Evolutionary conservation across 148 eudicot genomes (phyloP).

Genomic region (Heliosperma pusillum): DNA sequence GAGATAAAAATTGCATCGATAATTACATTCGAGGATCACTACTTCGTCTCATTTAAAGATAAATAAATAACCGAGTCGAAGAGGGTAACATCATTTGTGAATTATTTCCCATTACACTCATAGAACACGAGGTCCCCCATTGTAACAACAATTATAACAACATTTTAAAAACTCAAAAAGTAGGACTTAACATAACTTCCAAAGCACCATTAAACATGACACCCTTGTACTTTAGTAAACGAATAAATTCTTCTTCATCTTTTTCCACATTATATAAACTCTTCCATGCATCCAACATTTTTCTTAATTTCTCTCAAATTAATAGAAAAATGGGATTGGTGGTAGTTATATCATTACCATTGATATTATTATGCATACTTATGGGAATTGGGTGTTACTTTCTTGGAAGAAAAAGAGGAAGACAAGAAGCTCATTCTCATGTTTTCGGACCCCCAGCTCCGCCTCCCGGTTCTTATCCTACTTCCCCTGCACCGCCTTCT

Average conservation of each 20-base stretch:
- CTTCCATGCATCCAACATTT: not conserved
- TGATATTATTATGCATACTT: conserved; percentile 33
- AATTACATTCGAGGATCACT: too few species aligned
- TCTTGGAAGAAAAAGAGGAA: conserved; percentile 37
- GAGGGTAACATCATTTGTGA: too few species aligned
- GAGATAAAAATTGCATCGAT: too few species aligned
- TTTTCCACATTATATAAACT: conserved; percentile 13
- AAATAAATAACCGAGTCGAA: too few species aligned
- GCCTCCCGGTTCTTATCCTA: conserved; percentile 36
- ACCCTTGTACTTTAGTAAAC: conserved; percentile 9
- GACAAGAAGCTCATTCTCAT: conserved; percentile 35
- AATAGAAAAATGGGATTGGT: conserved; percentile 34
- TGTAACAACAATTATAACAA: conserved; percentile 17
- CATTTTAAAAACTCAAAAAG: conserved; percentile 12
- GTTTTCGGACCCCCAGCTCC: conserved; percentile 39
- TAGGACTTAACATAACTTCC: not conserved
- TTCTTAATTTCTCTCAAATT: not conserved
- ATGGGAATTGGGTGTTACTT: conserved; percentile 42
- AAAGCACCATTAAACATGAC: conserved; percentile 12
- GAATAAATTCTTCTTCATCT: conserved; percentile 16
- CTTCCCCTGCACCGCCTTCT: conserved; percentile 29
- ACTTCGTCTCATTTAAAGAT: too few species aligned
- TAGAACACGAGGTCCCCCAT: too few species aligned
- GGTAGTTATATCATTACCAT: conserved; percentile 40
- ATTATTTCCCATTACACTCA: too few species aligned